These are phyloP conservation scores for Fagus sylvatica DNA, from an alignment of 306 rosid species.

Conservation along the genomic window DNA sequence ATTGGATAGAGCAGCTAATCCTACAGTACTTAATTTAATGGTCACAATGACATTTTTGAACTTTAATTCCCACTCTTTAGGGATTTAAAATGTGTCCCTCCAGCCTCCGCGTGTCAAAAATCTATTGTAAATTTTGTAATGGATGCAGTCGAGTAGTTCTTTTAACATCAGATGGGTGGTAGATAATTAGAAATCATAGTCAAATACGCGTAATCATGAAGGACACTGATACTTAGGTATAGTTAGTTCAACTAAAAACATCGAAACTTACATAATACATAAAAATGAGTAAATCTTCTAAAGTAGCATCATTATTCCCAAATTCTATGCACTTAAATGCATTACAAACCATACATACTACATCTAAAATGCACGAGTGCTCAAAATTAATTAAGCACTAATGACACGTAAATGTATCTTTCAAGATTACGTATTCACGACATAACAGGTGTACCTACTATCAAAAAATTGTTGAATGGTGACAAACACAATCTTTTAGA, in stretches of 20 bases:
- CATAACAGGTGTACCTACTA: not conserved
- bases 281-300: not conserved
- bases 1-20: slow-evolving; percentile 13
- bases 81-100: slow-evolving; percentile 24
- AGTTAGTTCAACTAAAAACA: slow-evolving; percentile 31
- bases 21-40: not conserved
- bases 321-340: not conserved
- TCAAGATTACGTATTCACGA: slow-evolving; percentile 1
- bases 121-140: not conserved
- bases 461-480: slow-evolving; percentile 5
- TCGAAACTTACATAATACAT: not conserved
- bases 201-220: slow-evolving; percentile 40
- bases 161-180: slow-evolving; percentile 14
- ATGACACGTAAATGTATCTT: not conserved
- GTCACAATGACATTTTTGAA: no score
- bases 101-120: slow-evolving; percentile 17
- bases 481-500: slow-evolving; percentile 36
- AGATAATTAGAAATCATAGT: not conserved
- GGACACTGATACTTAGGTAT: not conserved
- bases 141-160: not conserved
- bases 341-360: not conserved
- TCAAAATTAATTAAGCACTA: not conserved
- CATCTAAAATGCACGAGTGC: not conserved
- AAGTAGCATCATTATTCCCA: slow-evolving; percentile 20
- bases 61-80: slow-evolving; percentile 8